Evolutionary conservation across 495 filamentous ascomycete genomes (phyloP).

Genomic region (Collariella sp.): DNA sequence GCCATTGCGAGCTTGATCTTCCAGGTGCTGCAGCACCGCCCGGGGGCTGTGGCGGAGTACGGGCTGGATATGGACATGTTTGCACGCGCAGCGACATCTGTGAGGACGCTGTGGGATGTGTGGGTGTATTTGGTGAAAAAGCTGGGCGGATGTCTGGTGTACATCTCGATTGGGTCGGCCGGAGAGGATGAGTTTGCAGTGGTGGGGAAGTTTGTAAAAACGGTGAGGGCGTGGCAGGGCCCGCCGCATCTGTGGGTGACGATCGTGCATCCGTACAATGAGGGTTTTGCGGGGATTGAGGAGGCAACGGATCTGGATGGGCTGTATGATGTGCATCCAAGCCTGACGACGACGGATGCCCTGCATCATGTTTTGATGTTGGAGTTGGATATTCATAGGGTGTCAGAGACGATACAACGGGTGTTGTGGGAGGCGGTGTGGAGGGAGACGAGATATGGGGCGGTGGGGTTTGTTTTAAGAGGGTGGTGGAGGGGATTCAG

Average conservation of each 20-base stretch:
- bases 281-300: slow-evolving; percentile 4
- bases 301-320: slow-evolving; percentile 13
- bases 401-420: slow-evolving; percentile 6
- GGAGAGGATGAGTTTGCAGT: slow-evolving; percentile 16
- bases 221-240: slow-evolving; percentile 8
- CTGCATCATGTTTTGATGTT: slow-evolving; percentile 12
- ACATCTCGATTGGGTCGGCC: slow-evolving; percentile 12
- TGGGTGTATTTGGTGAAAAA: slow-evolving; percentile 1
- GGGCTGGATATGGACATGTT: slow-evolving; percentile 5
- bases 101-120: slow-evolving; percentile 10
- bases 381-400: slow-evolving; percentile 6
- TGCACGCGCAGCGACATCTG: background rate
- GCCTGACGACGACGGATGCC: slow-evolving; percentile 16
- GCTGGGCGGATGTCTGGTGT: slow-evolving; percentile 9
- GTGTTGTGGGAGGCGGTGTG: slow-evolving; percentile 16
- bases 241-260: slow-evolving; percentile 12
- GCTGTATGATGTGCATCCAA: slow-evolving; percentile 17
- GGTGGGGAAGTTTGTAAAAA: slow-evolving; percentile 9
- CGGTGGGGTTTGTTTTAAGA: slow-evolving; percentile 7
- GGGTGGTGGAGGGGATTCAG: background rate
- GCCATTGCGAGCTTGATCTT: slow-evolving; percentile 11
- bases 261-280: slow-evolving; percentile 16
- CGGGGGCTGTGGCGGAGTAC: background rate
- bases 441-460: slow-evolving; percentile 14
- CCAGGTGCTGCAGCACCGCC: slow-evolving; percentile 15